Percentiles rank a stretch among this genome's conserved stretches.
Conservation (phyloP, 768 basidiomycete genomes). For the Clathrus columnatus region DNA sequence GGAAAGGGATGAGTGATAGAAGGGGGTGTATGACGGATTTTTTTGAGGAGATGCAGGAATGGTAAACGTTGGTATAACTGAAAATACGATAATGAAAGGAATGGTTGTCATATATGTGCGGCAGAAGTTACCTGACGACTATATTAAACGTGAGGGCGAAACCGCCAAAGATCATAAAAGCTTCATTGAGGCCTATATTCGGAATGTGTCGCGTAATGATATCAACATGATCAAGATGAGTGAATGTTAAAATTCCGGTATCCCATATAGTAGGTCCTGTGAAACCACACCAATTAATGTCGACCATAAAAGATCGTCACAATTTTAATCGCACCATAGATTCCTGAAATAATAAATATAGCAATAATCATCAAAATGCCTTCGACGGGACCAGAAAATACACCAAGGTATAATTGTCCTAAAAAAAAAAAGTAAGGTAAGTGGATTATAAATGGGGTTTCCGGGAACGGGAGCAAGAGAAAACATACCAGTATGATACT, state of each 20-base stretch:
- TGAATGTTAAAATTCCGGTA: slow-evolving; percentile 48
- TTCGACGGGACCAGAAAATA: slow-evolving; percentile 93
- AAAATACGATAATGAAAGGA: background rate
- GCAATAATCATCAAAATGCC: slow-evolving; percentile 80
- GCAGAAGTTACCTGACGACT: slow-evolving; percentile 40
- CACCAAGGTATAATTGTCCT: slow-evolving; percentile 85
- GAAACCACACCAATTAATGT: background rate
- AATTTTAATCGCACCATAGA: slow-evolving; percentile 46
- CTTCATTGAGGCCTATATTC: slow-evolving; percentile 70
- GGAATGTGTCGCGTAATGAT: slow-evolving; percentile 42
- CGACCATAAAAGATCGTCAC: slow-evolving; percentile 2
- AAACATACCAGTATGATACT: slow-evolving; percentile 73
- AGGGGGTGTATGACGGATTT: slow-evolving; percentile 47
- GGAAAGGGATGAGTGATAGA: slow-evolving; percentile 71
- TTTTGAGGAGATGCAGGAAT: slow-evolving; percentile 36
- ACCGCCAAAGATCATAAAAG: slow-evolving; percentile 76
- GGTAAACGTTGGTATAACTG: slow-evolving; percentile 77
- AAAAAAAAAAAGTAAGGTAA: background rate
- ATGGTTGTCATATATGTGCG: background rate
- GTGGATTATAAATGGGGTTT: background rate
- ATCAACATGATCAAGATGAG: slow-evolving; percentile 40
- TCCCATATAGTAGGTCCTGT: slow-evolving; percentile 80
- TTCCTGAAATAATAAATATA: slow-evolving; percentile 72
- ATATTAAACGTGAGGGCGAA: slow-evolving; percentile 76
- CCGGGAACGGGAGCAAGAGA: slow-evolving; percentile 2